Conservation (phyloP, 75 land plant species). For the Selaginella moellendorffii region DNA sequence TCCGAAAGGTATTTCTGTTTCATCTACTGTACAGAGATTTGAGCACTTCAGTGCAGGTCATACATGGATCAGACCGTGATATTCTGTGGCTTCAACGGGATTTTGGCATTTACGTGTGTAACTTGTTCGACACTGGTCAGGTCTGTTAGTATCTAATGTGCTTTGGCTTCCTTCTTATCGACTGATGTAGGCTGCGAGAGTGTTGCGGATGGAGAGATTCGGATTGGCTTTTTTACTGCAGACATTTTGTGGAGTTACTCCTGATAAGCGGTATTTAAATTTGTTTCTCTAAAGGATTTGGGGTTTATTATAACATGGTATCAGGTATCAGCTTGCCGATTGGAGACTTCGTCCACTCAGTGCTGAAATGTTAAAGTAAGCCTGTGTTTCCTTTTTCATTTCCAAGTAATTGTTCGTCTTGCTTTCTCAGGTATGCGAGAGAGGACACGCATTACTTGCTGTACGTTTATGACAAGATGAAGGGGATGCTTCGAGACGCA, state of each 20-base stretch:
- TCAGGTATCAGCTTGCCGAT: conserved; percentile 95
- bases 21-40: no score
- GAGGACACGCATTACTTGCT: conserved; percentile 92
- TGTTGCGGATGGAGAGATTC: conserved; percentile 62
- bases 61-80: conserved; percentile 96
- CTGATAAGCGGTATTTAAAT: conserved; percentile 64
- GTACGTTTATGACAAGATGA: conserved; percentile 61
- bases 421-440: conserved; percentile 61
- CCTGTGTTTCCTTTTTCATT: no score
- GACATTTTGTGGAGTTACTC: conserved; percentile 61
- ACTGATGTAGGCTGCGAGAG: conserved; percentile 46
- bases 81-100: conserved; percentile 94
- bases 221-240: conserved; percentile 62
- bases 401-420: no score
- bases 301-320: not conserved
- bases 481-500: conserved; percentile 26
- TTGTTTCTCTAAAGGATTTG: not conserved
- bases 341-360: conserved; percentile 89
- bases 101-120: conserved; percentile 91
- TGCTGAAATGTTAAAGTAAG: conserved; percentile 75
- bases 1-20: conserved; percentile 51
- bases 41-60: no score
- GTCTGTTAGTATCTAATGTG: conserved; percentile 18
- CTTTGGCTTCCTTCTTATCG: not conserved
- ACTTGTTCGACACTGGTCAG: conserved; percentile 96